These are phyloP conservation scores for Pyrenula massariospora DNA, from an alignment of 495 filamentous ascomycete genomes.

Conservation along the genomic window DNA sequence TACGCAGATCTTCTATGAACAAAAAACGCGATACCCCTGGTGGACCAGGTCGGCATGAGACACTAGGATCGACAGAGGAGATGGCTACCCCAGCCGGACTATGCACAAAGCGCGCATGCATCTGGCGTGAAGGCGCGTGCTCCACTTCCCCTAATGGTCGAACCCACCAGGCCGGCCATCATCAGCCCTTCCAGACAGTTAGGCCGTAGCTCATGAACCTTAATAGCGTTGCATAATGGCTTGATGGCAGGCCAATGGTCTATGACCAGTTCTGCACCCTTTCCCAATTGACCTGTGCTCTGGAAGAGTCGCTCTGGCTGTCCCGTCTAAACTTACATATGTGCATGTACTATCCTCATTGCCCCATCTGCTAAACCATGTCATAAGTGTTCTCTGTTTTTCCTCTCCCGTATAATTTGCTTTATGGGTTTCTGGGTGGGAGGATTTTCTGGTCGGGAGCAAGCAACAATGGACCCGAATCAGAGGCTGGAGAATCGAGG, in stretches of 20 bases:
- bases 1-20: neutral
- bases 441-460: too few relatives aligned
- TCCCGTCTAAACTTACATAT: neutral
- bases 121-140: neutral
- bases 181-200: neutral
- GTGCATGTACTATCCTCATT: neutral
- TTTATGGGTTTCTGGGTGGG: neutral
- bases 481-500: neutral
- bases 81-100: neutral
- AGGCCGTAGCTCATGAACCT: neutral
- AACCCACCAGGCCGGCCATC: neutral
- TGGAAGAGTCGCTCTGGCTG: neutral
- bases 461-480: neutral
- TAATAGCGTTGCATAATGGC: neutral
- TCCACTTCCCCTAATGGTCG: neutral
- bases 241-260: neutral
- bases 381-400: neutral
- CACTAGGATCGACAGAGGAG: neutral
- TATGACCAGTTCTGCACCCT: neutral
- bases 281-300: neutral
- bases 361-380: neutral
- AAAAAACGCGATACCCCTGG: neutral
- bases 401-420: too few relatives aligned
- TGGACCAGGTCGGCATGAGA: neutral
- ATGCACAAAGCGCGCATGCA: neutral